A percentile compares a stretch with the other conserved stretches of the same genome.
Evolutionary conservation across 2,329 filamentous ascomycete genomes (phyloP).

Genomic region (Gyromitra esculenta): DNA sequence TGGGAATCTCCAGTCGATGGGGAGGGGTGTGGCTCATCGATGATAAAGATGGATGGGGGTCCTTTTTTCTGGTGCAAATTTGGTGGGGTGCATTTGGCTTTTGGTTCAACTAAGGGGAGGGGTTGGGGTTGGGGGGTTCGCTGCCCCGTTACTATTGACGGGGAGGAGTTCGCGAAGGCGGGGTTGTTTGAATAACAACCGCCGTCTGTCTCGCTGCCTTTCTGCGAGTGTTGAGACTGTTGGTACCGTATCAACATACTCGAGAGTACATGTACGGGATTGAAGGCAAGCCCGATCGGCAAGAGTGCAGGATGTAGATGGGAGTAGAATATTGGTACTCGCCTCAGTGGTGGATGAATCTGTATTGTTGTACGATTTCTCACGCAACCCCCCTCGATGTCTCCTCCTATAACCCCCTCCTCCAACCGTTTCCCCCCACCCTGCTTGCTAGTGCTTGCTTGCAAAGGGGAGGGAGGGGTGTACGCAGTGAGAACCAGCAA

Average conservation of each 20-base stretch:
- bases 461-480: slow-evolving; percentile 12
- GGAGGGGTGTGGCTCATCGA: slow-evolving; percentile 34
- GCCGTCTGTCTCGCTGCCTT: slow-evolving; percentile 20
- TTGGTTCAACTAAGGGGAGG: slow-evolving; percentile 27
- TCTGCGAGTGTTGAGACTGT: slow-evolving; percentile 28
- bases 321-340: slow-evolving; percentile 35
- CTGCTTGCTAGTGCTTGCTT: slow-evolving; percentile 6
- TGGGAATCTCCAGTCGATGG: slow-evolving; percentile 38
- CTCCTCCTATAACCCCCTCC: slow-evolving; percentile 31
- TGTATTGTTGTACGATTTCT: slow-evolving; percentile 30
- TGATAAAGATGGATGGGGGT: slow-evolving; percentile 43
- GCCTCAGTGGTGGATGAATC: slow-evolving; percentile 33
- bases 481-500: slow-evolving; percentile 43
- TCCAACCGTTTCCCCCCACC: slow-evolving; percentile 29
- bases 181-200: slow-evolving; percentile 43
- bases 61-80: slow-evolving; percentile 21
- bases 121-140: slow-evolving; percentile 21
- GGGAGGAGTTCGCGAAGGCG: slow-evolving; percentile 48
- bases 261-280: slow-evolving; percentile 42
- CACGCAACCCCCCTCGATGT: slow-evolving; percentile 31
- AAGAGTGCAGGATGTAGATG: slow-evolving; percentile 40
- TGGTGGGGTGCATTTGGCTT: slow-evolving; percentile 45
- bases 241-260: slow-evolving; percentile 43
- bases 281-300: slow-evolving; percentile 40
- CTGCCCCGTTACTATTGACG: slow-evolving; percentile 31